Evolutionary conservation across 495 filamentous ascomycete genomes (phyloP).

Genomic region (Aspergillus sparsus): DNA sequence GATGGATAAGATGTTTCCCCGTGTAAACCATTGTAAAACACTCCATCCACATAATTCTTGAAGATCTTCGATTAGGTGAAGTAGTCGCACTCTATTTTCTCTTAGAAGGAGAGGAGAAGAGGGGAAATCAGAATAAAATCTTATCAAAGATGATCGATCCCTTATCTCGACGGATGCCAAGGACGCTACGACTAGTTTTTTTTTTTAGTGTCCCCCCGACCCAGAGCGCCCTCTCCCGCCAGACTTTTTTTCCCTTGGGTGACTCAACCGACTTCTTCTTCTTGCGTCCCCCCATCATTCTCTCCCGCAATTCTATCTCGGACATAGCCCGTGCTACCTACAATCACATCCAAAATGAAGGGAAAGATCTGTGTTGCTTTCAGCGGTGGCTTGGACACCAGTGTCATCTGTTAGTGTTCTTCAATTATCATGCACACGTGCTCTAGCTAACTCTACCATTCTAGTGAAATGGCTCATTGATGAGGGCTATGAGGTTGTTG

Average conservation of each 20-base stretch:
- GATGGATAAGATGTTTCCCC: no score
- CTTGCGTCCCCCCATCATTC: constrained; percentile 22
- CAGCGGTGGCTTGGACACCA: constrained; percentile 65
- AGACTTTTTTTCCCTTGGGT: constrained; percentile 32
- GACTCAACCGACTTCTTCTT: constrained; percentile 33
- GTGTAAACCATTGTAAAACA: no score
- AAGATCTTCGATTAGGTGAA: no score
- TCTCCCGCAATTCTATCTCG: constrained; percentile 12
- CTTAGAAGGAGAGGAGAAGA: no score
- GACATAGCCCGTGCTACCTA: constrained; percentile 5
- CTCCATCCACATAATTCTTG: no score
- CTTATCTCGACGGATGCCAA: constrained; percentile 9
- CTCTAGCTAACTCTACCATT: constrained; percentile 17
- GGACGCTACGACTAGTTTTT: constrained; percentile 2
- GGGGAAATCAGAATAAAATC: not conserved
- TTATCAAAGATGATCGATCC: constrained; percentile 9
- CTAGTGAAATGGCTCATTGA: constrained; percentile 65
- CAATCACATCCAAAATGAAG: constrained; percentile 23
- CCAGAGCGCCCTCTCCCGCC: constrained; percentile 11
- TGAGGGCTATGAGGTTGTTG: constrained; percentile 67
- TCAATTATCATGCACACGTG: constrained; percentile 23
- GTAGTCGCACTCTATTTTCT: no score
- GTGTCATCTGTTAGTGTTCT: constrained; percentile 50
- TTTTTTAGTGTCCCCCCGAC: constrained; percentile 8
- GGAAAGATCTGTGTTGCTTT: constrained; percentile 42